These are phyloP conservation scores for Fusarium stilboides DNA, from an alignment of 2,329 filamentous ascomycete genomes.

Conservation along the genomic window DNA sequence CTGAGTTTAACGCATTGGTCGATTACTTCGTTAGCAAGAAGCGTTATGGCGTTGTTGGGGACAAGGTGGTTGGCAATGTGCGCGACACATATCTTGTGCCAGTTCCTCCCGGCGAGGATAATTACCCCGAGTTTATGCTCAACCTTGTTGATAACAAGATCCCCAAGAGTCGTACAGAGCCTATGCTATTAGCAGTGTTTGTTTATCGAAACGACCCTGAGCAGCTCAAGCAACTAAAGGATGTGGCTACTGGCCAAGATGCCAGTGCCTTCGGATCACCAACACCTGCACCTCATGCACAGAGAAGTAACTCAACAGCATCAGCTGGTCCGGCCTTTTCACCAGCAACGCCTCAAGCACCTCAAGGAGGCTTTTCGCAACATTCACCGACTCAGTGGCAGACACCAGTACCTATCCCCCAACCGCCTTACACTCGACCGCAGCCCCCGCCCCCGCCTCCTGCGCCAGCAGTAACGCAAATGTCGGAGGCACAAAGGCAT, in stretches of 20 bases:
- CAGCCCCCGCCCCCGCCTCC: conserved; percentile 4
- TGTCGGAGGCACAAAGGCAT: conserved; percentile 56
- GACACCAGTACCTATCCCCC: conserved; percentile 57
- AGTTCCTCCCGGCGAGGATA: conserved; percentile 78
- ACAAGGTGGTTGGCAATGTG: conserved; percentile 81
- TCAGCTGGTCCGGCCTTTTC: conserved; percentile 67
- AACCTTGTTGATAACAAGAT: conserved; percentile 89
- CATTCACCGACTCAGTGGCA: conserved; percentile 53
- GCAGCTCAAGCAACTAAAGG: conserved; percentile 52
- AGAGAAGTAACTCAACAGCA: conserved; percentile 63
- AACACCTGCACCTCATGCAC: conserved; percentile 54
- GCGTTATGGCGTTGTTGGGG: conserved; percentile 89
- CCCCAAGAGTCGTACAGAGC: conserved; percentile 78
- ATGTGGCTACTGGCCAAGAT: conserved; percentile 29
- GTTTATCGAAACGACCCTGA: conserved; percentile 79
- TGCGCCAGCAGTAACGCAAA: conserved; percentile 25
- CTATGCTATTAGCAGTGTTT: conserved; percentile 86
- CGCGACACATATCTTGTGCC: conserved; percentile 94
- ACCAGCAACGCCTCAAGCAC: conserved; percentile 63
- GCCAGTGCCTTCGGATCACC: conserved; percentile 51
- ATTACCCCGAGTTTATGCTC: conserved; percentile 87
- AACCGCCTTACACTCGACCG: conserved; percentile 50
- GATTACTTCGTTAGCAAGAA: conserved; percentile 88
- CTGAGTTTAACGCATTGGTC: conserved; percentile 82
- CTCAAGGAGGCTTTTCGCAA: conserved; percentile 54